phyloP scores from a whole-genome alignment of 345 rosid genomes.

The Eucalyptus erythrocorys region DNA sequence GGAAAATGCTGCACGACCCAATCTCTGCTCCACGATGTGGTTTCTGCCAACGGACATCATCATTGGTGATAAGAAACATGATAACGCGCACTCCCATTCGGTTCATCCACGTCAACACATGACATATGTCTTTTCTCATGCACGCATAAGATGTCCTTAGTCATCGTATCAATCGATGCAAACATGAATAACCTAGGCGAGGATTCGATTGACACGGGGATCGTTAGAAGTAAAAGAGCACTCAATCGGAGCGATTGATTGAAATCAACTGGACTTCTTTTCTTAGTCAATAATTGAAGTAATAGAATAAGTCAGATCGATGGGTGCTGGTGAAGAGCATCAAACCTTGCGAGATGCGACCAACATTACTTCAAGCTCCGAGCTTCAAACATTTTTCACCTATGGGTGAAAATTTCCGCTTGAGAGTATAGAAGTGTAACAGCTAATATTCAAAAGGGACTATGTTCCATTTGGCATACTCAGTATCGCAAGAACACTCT shows the following conservation, averaged over 20 bases:
- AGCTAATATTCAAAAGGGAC: not conserved
- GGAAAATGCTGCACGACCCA: not conserved
- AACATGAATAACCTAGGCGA: not conserved
- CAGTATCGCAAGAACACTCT: not conserved
- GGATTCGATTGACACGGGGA: not conserved
- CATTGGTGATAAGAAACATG: not conserved
- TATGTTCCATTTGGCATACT: not conserved
- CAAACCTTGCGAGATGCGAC: not conserved
- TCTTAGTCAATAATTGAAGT: not conserved
- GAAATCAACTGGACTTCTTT: not conserved
- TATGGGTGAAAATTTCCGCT: not conserved
- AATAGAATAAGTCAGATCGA: too few relatives aligned
- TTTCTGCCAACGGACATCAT: not conserved
- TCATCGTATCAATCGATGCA: too few relatives aligned
- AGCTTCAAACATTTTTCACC: not conserved
- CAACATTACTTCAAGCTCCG: too few relatives aligned
- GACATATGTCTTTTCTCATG: not conserved
- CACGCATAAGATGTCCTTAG: not conserved
- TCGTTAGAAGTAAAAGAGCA: not conserved
- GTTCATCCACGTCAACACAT: not conserved
- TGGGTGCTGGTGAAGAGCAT: not conserved
- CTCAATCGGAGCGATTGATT: not conserved
- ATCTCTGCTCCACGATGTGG: not conserved
- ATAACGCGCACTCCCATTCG: not conserved
- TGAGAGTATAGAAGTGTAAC: not conserved